phyloP scores from a whole-genome alignment of 345 rosid genomes.

The Viola odorata region DNA sequence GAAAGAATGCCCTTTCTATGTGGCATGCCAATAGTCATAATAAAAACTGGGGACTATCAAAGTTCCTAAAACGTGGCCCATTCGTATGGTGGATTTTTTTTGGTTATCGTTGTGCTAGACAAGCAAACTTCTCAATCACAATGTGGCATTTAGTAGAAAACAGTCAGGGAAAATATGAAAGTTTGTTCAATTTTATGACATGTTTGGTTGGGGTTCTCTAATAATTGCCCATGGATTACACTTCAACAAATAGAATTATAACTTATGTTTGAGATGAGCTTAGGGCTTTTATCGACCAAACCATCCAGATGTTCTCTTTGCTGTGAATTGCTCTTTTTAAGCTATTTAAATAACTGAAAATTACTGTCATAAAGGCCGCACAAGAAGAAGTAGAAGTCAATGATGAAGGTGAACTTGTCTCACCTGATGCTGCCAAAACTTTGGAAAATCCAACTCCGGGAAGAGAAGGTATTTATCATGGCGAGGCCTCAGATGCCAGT shows the following conservation, averaged over 20 bases:
- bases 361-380: slow-evolving; percentile 28
- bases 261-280: not conserved
- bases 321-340: not conserved
- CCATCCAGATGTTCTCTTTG: not conserved
- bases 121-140: not conserved
- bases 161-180: not conserved
- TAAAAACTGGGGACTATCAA: too few relatives aligned
- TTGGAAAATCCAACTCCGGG: slow-evolving; percentile 16
- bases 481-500: slow-evolving; percentile 2
- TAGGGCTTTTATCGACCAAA: not conserved
- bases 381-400: slow-evolving; percentile 30
- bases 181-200: not conserved
- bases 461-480: slow-evolving; percentile 8
- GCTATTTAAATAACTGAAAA: not conserved
- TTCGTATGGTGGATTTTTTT: too few relatives aligned
- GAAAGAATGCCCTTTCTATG: not conserved
- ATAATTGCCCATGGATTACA: not conserved
- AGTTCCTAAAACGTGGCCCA: too few relatives aligned
- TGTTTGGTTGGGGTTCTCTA: not conserved
- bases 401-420: slow-evolving; percentile 23
- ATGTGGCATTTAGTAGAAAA: not conserved
- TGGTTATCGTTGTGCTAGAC: too few relatives aligned
- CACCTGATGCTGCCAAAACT: slow-evolving; percentile 16
- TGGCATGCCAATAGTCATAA: too few relatives aligned
- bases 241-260: not conserved